Evolutionary conservation across 139 green algal genomes (phyloP), one percentile per base, ranked within the genome.

Genomic region (Picochlorum costavermella): DNA sequence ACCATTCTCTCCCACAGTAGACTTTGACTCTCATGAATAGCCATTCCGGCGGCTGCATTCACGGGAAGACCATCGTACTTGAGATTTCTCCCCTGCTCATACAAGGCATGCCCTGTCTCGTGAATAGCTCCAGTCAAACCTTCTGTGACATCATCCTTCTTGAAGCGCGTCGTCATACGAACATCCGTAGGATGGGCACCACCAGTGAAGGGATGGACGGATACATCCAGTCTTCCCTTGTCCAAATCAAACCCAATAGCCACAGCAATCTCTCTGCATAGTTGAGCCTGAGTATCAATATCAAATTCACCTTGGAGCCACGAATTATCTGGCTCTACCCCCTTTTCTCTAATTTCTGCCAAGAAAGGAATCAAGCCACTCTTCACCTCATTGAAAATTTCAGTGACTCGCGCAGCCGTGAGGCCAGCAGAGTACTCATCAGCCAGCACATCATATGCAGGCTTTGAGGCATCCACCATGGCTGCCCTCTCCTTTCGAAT

Each of bases 1-100:
- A 96, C 89, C 81, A 89, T 88, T 56, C 91, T 79, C 81, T 97
- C 91, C 89, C 88, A 96, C 43, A 97, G 75, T 44, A 97, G 77
- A 13, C 48, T 81, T 72, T 94, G 88, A 68, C 69, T 86, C 76
- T 97, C 91, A 66, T 97, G 90, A 4, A 95, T 68, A 17, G 85
- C 90, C 85, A 96, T 92, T 43, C 63, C 75, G 12, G 36, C 25
- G 70, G 58, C 25, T 50, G 58, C 3, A 68, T 80, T 88, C n/a
- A 92, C 87, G 1, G 89, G 89, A 50, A 90, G 79, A 9, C 83
- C 86, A 28, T 83, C 80, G 36, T 84, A 79, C 51, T 84, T 73
- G 28, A 84, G 62, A 66, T 86, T 90, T 65, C 84, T 81, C n/a
- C 87, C 87, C 75, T 95, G 86, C 79, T 96, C 90, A 63, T 95